Conservation (phyloP, 495 filamentous ascomycete genomes). For the Penicillium fimorum region DNA sequence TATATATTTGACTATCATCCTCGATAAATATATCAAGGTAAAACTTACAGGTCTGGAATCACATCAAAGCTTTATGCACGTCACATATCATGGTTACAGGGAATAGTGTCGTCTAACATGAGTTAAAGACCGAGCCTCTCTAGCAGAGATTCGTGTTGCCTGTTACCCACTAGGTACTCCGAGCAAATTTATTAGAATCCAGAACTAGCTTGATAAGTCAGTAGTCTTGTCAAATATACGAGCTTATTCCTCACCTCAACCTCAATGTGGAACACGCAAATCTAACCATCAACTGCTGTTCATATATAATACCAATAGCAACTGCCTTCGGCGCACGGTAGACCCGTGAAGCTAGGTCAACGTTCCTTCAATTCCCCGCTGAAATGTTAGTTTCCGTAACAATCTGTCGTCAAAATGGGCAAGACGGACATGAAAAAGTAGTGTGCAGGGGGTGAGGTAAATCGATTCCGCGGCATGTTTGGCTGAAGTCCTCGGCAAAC, state of each 20-base stretch:
- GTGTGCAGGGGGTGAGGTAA: too few relatives aligned
- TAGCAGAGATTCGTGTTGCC: not conserved
- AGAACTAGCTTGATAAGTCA: not conserved
- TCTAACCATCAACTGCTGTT: not conserved
- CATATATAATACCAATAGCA: not conserved
- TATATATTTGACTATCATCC: not conserved
- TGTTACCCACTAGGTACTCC: not conserved
- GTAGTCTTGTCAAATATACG: too few relatives aligned
- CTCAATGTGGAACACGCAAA: not conserved
- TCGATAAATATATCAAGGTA: not conserved
- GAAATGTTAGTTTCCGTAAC: not conserved
- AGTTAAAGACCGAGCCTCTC: not conserved
- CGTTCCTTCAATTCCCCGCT: not conserved
- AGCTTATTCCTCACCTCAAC: not conserved
- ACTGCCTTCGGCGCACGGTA: not conserved
- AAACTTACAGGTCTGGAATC: not conserved
- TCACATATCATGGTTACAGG: constrained; percentile 7
- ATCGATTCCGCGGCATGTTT: too few relatives aligned
- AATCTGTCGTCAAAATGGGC: not conserved
- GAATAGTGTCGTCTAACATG: not conserved
- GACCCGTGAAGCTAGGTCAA: not conserved
- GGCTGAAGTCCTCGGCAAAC: too few relatives aligned
- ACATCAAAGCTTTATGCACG: not conserved
- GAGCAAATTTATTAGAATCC: not conserved
- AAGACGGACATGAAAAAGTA: too few relatives aligned